Percentiles rank a stretch among this genome's conserved stretches.
phyloP scores from a whole-genome alignment of 2,329 filamentous ascomycete species.

The Alternaria longipes region DNA sequence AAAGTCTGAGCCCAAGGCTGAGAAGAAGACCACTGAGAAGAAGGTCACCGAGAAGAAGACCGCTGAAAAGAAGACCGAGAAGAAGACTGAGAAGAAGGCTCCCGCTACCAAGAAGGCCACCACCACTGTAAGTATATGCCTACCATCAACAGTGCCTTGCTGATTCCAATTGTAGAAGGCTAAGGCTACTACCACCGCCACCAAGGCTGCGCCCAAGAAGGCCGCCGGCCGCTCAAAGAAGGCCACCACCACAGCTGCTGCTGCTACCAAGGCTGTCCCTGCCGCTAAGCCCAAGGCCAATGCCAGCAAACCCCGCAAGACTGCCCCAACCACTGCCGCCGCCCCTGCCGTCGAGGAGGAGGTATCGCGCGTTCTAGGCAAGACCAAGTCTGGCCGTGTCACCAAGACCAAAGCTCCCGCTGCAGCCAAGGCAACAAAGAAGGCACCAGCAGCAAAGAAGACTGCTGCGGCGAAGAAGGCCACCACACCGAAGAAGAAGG shows the following conservation, averaged over 20 bases:
- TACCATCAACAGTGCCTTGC: neutral
- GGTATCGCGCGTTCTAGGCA: slow-evolving; percentile 71
- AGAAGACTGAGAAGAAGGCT: slow-evolving; percentile 36
- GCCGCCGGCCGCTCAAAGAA: slow-evolving; percentile 30
- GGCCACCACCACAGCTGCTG: slow-evolving; percentile 30
- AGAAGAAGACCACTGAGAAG: slow-evolving; percentile 43
- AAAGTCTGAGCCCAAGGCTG: slow-evolving; percentile 42
- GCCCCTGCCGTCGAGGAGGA: slow-evolving; percentile 72
- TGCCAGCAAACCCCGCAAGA: slow-evolving; percentile 59
- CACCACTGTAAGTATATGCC: slow-evolving; percentile 32
- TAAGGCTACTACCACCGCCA: slow-evolving; percentile 36
- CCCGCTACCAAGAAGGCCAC: slow-evolving; percentile 35
- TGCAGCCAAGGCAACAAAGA: slow-evolving; percentile 37
- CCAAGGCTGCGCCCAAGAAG: slow-evolving; percentile 36
- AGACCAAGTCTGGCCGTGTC: slow-evolving; percentile 88
- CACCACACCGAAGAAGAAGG: slow-evolving; percentile 59
- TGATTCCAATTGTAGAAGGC: slow-evolving; percentile 38
- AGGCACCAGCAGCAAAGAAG: slow-evolving; percentile 53
- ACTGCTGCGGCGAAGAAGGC: slow-evolving; percentile 54
- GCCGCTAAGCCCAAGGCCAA: slow-evolving; percentile 55
- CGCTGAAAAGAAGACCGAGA: slow-evolving; percentile 28
- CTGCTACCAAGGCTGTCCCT: slow-evolving; percentile 42
- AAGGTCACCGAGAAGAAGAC: slow-evolving; percentile 37
- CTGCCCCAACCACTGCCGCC: slow-evolving; percentile 57
- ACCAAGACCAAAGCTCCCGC: slow-evolving; percentile 70